These are phyloP conservation scores for Cercospora sesami DNA, from an alignment of 2,329 filamentous ascomycete genomes.

Conservation along the genomic window DNA sequence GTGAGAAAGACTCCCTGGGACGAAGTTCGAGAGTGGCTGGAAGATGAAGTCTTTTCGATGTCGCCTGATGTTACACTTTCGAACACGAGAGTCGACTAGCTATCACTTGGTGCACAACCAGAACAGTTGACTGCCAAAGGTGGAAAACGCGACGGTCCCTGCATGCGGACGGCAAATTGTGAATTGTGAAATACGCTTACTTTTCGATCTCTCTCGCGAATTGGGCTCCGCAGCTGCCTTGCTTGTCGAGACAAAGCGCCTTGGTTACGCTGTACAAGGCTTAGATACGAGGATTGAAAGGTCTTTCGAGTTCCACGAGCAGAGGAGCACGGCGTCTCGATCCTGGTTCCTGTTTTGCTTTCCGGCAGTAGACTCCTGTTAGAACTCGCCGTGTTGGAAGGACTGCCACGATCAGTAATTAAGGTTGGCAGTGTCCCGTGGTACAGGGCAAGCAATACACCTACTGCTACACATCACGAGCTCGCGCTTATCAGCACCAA, in stretches of 20 bases:
- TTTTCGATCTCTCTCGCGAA: neutral
- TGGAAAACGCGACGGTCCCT: neutral
- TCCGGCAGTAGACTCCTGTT: neutral
- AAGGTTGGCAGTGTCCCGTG: neutral
- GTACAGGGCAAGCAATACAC: neutral
- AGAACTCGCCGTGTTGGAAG: neutral
- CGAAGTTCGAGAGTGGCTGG: constrained; percentile 2
- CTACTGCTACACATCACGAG: neutral
- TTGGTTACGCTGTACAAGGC: neutral
- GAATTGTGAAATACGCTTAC: neutral
- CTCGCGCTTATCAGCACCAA: neutral
- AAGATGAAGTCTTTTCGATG: constrained; percentile 7
- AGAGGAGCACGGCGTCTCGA: neutral
- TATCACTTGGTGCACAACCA: neutral
- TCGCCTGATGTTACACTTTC: constrained; percentile 7
- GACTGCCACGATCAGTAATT: neutral
- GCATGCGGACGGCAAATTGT: neutral
- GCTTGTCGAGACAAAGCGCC: neutral
- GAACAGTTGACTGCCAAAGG: neutral
- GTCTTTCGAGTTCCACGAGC: neutral
- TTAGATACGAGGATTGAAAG: neutral
- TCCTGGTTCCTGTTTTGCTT: neutral
- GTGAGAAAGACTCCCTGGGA: constrained; percentile 9
- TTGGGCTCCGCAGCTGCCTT: neutral
- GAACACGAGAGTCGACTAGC: neutral